Base-by-base conservation (phyloP, 2,329 filamentous ascomycete genomes). In the Lasiodiplodia gonubiensis region DNA sequence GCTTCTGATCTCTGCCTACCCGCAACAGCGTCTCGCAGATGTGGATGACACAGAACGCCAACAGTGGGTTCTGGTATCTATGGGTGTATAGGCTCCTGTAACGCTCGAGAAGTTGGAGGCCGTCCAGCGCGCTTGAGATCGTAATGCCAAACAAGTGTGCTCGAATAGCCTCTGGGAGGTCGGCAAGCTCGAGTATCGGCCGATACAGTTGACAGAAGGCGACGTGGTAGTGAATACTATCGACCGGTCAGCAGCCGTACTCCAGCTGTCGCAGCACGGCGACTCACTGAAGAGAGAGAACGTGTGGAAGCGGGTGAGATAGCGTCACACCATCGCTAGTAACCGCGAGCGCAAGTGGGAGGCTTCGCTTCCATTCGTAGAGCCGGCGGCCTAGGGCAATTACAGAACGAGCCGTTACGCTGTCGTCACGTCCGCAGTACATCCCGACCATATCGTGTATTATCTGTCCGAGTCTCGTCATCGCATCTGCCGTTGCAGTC, bases 271-370 rank as follows among this genome's bases (percentile, higher is more conserved):
- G 4, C 14, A 25, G 18, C n/a, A 10, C 5, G 27, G 18, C 8
- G 5, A 67, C 73, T 53, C 69, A 76, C 74, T 76, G 73, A 8
- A 76, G 68, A 49, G 68, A 72, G 16, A 74, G 68, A 48, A 75
- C 69, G 63, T 75, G 73, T 14, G 74, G 74, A n/a, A 75, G 57
- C 11, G 69, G 51, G 25, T 54, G 54, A 51, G 42, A 46, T 11
- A 33, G 25, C 7, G 35, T 63, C 46, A 61, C 66, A 51, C 64
- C 66, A 23, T 68, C 68, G 23, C 68, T 55, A 2, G 67, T 59
- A 18, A 69, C 46, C 14, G 33, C 30, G 61, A 74, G 54, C 21
- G 67, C 49, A 27, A 65, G n/a, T 4, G 74, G 71, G 42, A 75
- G 64, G 18, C 55, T 48, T 14, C 69, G 48, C 61, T 70, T 71